A percentile compares a stretch with the other conserved stretches of the same genome.
phyloP scores from a whole-genome alignment of 257 asterid genomes.

The Solanum lycopersicoides region DNA sequence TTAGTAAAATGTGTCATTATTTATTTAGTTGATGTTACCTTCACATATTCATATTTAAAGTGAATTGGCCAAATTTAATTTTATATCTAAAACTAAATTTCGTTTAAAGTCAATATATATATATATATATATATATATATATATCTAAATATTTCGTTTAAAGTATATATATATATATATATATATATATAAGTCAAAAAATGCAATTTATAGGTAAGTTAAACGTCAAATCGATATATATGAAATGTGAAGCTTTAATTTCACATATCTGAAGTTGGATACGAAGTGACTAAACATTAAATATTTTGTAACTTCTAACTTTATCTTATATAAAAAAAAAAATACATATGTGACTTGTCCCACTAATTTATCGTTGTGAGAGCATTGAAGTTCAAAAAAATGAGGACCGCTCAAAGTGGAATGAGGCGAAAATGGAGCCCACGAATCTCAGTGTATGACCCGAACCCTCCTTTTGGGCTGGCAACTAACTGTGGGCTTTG shows the following conservation, averaged over 20 bases:
- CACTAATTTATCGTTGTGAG: background rate
- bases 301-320: background rate
- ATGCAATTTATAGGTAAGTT: background rate
- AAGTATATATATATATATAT: no score
- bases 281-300: background rate
- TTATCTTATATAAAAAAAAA: background rate
- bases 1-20: background rate
- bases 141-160: no score
- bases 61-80: no score
- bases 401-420: background rate
- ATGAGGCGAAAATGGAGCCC: conserved; percentile 1
- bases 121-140: no score
- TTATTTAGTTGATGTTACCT: background rate
- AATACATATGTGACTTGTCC: background rate
- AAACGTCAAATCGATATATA: background rate
- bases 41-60: background rate
- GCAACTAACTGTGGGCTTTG: background rate
- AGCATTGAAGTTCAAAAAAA: background rate
- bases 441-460: background rate
- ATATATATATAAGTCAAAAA: background rate
- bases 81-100: background rate
- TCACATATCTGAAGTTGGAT: background rate
- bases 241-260: background rate
- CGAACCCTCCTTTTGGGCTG: background rate
- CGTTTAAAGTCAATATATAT: no score